A percentile compares a stretch with the other conserved stretches of the same genome.
Conservation (phyloP, 2,329 filamentous ascomycete species). For the Thielaviopsis ethacetica region DNA sequence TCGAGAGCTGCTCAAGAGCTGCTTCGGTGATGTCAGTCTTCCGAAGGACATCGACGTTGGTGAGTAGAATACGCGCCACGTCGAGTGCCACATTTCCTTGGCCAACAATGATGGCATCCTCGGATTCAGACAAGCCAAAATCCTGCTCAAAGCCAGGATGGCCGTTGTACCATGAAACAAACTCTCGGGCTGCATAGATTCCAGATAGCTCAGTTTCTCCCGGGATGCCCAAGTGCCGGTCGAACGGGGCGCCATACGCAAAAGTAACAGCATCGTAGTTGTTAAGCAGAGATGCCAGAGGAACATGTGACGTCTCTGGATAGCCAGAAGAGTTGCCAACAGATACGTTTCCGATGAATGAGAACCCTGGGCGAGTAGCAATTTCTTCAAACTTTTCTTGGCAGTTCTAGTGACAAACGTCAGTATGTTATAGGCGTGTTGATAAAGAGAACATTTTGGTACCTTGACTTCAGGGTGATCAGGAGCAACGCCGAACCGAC, state of each 20-base stretch:
- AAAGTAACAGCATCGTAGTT: slow-evolving; percentile 90
- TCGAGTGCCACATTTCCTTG: slow-evolving; percentile 95
- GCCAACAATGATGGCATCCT: slow-evolving; percentile 76
- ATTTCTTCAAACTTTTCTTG: slow-evolving; percentile 87
- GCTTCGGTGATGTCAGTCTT: slow-evolving; percentile 82
- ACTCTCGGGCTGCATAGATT: slow-evolving; percentile 76
- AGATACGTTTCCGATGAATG: slow-evolving; percentile 77
- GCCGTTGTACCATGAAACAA: slow-evolving; percentile 98
- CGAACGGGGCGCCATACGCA: slow-evolving; percentile 78
- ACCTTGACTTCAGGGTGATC: slow-evolving; percentile 98
- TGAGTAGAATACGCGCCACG: slow-evolving; percentile 73
- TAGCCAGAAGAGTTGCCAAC: slow-evolving; percentile 39
- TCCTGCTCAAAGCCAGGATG: slow-evolving; percentile 59
- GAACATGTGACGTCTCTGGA: slow-evolving; percentile 17
- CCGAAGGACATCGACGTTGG: slow-evolving; percentile 53
- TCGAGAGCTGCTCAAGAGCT: slow-evolving; percentile 56
- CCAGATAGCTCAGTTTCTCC: slow-evolving; percentile 59
- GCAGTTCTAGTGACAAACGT: slow-evolving; percentile 54
- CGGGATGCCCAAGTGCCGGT: slow-evolving; percentile 60
- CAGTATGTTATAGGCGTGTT: not conserved
- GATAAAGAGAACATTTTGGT: slow-evolving; percentile 14
- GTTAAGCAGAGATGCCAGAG: slow-evolving; percentile 47
- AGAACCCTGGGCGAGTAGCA: slow-evolving; percentile 65
- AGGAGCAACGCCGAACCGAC: slow-evolving; percentile 89
- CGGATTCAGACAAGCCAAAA: slow-evolving; percentile 51